These are phyloP conservation scores for Botryotinia calthae DNA, from an alignment of 2,329 filamentous ascomycete genomes.

Conservation along the genomic window DNA sequence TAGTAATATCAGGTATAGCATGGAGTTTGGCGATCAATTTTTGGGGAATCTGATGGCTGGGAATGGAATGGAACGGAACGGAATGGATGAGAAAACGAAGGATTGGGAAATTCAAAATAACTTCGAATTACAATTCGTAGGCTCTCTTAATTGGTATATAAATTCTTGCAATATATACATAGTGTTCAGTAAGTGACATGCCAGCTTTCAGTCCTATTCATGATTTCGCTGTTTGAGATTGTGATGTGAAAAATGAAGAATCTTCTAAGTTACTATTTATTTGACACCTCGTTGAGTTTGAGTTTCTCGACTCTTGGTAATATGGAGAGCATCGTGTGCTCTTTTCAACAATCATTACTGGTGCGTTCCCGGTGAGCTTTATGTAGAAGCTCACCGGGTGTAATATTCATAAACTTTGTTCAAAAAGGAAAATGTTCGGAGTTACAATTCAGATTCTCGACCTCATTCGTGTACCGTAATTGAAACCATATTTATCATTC, in stretches of 20 bases:
- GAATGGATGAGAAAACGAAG: background rate
- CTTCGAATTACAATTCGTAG: no score
- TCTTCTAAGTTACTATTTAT: no score
- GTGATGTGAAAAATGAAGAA: background rate
- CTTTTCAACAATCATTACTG: background rate
- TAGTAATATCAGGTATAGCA: background rate
- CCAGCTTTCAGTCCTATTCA: background rate
- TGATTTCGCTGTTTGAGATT: background rate
- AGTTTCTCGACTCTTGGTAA: background rate
- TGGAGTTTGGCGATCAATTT: background rate
- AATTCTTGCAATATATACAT: background rate
- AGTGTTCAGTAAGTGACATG: background rate
- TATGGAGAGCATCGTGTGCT: background rate
- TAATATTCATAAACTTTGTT: background rate
- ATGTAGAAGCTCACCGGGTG: background rate
- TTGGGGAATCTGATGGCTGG: background rate
- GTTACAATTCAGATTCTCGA: background rate
- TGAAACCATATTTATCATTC: background rate
- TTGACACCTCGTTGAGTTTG: background rate
- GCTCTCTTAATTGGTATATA: background rate
- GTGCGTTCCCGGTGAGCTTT: background rate
- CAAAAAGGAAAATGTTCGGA: rapidly evolving
- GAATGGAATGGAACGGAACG: background rate
- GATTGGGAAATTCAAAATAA: background rate
- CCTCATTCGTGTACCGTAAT: background rate